phyloP scores from a whole-genome alignment of 768 basidiomycete species.

The Agrocybe praecox region DNA sequence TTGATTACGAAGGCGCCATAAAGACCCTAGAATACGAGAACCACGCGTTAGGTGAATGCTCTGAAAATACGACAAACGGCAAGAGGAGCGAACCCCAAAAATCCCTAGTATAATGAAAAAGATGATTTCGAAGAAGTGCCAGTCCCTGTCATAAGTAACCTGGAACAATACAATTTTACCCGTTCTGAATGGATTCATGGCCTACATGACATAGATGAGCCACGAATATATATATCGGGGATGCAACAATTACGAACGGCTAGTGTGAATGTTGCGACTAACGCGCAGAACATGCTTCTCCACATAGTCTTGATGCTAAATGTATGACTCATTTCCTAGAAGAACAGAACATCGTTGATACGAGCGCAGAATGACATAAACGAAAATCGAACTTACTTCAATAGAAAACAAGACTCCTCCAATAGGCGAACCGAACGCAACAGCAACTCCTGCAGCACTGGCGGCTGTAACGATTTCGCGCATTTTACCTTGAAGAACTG shows the following conservation, averaged over 20 bases:
- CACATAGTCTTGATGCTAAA: conserved; percentile 99
- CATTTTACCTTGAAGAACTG: conserved; percentile 60
- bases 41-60: conserved; percentile 8
- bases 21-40: conserved; percentile 63
- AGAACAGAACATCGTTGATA: neutral
- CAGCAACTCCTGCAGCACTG: conserved; percentile 97
- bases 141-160: conserved; percentile 95
- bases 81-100: conserved; percentile 85
- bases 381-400: conserved; percentile 55
- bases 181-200: conserved; percentile 98
- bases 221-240: neutral
- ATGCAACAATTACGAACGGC: conserved; percentile 61
- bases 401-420: conserved; percentile 98
- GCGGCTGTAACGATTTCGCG: conserved; percentile 93
- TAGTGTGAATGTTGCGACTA: conserved; percentile 94
- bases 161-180: conserved; percentile 98
- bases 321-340: conserved; percentile 95
- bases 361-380: neutral
- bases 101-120: conserved; percentile 95
- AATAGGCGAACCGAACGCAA: conserved; percentile 97
- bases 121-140: conserved; percentile 99
- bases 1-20: conserved; percentile 98
- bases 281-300: conserved; percentile 95
- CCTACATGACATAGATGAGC: conserved; percentile 45
- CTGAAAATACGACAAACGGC: neutral